Conservation (phyloP, 2,329 filamentous ascomycete genomes). For the Dothidotthia symphoricarpi region DNA sequence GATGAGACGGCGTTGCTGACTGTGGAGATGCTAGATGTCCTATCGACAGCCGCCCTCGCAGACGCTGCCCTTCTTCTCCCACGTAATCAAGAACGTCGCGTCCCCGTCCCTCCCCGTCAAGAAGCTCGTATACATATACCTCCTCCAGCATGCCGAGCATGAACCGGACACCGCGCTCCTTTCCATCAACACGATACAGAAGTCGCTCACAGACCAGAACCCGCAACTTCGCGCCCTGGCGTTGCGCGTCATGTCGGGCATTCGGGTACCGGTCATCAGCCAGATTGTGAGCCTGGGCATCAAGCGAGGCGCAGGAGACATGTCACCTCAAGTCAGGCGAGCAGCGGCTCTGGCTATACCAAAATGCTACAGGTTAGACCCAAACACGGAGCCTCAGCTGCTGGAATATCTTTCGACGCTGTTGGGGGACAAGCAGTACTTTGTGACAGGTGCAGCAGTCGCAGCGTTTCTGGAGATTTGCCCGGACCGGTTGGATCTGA, state of each 20-base stretch:
- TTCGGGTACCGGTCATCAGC: conserved; percentile 94
- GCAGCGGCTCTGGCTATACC: conserved; percentile 91
- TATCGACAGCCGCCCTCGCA: conserved; percentile 69
- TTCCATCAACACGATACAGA: conserved; percentile 98
- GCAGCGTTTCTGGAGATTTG: conserved; percentile 86
- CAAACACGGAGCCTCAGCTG: conserved; percentile 78
- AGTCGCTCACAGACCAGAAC: conserved; percentile 89
- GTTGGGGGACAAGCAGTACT: conserved; percentile 89
- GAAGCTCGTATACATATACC: conserved; percentile 97
- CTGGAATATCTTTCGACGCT: conserved; percentile 76
- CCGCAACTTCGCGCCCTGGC: conserved; percentile 89
- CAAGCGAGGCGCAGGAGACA: conserved; percentile 88
- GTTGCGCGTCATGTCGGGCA: conserved; percentile 93
- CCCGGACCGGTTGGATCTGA: conserved; percentile 79
- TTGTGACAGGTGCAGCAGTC: conserved; percentile 91
- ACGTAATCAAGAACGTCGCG: conserved; percentile 95
- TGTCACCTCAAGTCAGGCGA: conserved; percentile 91
- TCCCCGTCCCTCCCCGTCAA: conserved; percentile 93
- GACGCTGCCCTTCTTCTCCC: conserved; percentile 92
- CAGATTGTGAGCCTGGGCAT: conserved; percentile 96
- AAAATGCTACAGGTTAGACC: conserved; percentile 91
- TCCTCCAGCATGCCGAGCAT: conserved; percentile 92
- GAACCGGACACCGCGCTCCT: conserved; percentile 93
- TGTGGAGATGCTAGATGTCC: conserved; percentile 70
- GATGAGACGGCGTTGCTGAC: conserved; percentile 18